These are phyloP conservation scores for Diospyros lotus DNA, from an alignment of 148 eudicot species.

Conservation along the genomic window DNA sequence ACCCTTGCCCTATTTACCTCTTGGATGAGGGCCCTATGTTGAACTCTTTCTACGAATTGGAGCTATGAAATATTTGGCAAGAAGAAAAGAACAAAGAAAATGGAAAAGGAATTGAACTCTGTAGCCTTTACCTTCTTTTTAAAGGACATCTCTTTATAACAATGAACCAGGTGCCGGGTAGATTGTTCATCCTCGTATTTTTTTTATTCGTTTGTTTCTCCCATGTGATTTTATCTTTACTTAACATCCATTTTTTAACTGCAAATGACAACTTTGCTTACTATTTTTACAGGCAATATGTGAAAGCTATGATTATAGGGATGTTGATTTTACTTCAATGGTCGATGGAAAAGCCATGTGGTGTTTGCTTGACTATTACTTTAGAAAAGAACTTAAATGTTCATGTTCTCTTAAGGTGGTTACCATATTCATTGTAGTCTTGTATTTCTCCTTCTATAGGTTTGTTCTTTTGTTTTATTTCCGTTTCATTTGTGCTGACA, in stretches of 20 bases:
- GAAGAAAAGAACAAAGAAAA: too few species aligned
- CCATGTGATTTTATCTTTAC: not conserved
- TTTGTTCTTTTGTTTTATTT: slow-evolving; percentile 1
- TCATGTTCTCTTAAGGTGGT: slow-evolving; percentile 52
- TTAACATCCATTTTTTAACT: slow-evolving; percentile 1
- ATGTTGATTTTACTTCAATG: slow-evolving; percentile 54
- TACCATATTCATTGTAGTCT: slow-evolving; percentile 1
- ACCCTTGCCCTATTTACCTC: not conserved
- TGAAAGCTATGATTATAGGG: slow-evolving; percentile 56
- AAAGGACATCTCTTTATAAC: not conserved
- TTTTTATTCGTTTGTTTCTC: not conserved
- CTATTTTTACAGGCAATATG: slow-evolving; percentile 60
- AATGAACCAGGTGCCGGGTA: not conserved
- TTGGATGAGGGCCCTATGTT: not conserved
- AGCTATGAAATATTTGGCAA: too few species aligned
- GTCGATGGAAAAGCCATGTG: slow-evolving; percentile 97
- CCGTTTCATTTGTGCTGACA: slow-evolving; percentile 26
- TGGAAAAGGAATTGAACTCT: too few species aligned
- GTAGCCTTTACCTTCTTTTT: too few species aligned
- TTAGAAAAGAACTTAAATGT: slow-evolving; percentile 68
- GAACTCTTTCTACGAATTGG: too few species aligned
- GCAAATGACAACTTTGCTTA: not conserved
- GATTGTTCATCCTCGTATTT: not conserved
- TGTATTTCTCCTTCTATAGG: not conserved
- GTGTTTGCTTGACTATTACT: slow-evolving; percentile 94